phyloP scores from a whole-genome alignment of 2,329 filamentous ascomycete species.

The Phoma sp. region DNA sequence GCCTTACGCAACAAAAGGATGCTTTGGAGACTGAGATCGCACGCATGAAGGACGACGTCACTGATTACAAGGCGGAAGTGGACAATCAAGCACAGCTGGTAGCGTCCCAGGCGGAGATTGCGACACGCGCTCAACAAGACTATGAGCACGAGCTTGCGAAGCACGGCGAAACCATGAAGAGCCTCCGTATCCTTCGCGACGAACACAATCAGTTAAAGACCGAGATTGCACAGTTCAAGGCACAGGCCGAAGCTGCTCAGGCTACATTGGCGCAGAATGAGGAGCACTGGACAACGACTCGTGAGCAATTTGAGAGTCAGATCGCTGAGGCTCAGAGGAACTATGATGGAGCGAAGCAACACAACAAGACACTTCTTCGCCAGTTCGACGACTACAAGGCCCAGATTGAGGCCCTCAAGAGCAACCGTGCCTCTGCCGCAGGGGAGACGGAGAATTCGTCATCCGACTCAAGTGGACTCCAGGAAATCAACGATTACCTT shows the following conservation, averaged over 20 bases:
- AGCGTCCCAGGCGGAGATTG: constrained; percentile 91
- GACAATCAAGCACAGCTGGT: constrained; percentile 90
- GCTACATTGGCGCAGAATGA: constrained; percentile 80
- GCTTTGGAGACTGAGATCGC: constrained; percentile 79
- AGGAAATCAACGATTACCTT: constrained; percentile 90
- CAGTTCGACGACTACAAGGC: constrained; percentile 84
- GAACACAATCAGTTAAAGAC: constrained; percentile 86
- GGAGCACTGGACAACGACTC: constrained; percentile 85
- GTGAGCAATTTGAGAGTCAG: constrained; percentile 82
- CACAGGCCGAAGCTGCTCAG: constrained; percentile 86
- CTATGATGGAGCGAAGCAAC: constrained; percentile 82
- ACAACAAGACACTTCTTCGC: constrained; percentile 89
- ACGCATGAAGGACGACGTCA: constrained; percentile 83
- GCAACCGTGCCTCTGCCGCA: constrained; percentile 67
- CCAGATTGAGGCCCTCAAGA: constrained; percentile 82
- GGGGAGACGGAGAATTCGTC: constrained; percentile 60
- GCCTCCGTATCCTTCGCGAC: constrained; percentile 76
- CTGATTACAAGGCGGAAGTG: constrained; percentile 78
- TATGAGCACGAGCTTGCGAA: constrained; percentile 95
- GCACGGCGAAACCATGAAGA: constrained; percentile 92
- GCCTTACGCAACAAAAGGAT: constrained; percentile 82
- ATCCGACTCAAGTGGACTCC: constrained; percentile 74
- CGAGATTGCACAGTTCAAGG: constrained; percentile 74
- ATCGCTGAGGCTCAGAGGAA: constrained; percentile 78
- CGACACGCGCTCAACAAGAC: constrained; percentile 89